Conservation (phyloP, 1,284 basidiomycete genomes). For the Cerioporus squamosus region DNA sequence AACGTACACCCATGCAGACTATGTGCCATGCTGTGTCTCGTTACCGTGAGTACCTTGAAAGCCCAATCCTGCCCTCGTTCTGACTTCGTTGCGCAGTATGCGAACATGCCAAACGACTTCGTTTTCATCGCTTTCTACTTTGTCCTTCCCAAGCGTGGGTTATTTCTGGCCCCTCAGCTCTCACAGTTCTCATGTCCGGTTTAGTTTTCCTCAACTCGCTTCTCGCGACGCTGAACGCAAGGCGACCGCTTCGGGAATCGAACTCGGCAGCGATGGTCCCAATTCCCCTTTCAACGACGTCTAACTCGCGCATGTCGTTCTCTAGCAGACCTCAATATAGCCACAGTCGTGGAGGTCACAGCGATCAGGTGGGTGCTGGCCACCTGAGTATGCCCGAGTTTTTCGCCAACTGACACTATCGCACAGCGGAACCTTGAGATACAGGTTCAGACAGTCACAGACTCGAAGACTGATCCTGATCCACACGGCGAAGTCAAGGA, state of each 20-base stretch:
- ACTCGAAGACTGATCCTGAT: constrained; percentile 17
- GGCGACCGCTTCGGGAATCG: constrained; percentile 11
- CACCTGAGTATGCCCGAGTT: background rate
- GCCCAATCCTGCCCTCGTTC: background rate
- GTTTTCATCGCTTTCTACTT: constrained; percentile 30
- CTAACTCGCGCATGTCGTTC: constrained; percentile 12
- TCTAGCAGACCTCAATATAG: constrained; percentile 8
- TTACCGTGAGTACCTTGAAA: constrained; percentile 4
- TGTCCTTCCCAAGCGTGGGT: constrained; percentile 27
- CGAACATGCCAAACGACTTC: constrained; percentile 27
- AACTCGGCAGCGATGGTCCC: constrained; percentile 12
- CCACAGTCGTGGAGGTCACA: background rate
- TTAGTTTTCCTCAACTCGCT: background rate
- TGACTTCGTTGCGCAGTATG: constrained; percentile 18
- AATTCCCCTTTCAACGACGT: constrained; percentile 17
- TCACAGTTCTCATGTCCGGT: constrained; percentile 1
- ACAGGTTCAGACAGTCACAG: constrained; percentile 18
- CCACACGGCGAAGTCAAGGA: constrained; percentile 6
- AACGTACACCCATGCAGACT: background rate
- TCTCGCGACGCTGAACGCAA: constrained; percentile 12
- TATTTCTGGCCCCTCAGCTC: background rate
- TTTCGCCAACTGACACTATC: background rate
- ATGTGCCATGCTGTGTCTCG: constrained; percentile 8
- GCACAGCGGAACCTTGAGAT: constrained; percentile 15
- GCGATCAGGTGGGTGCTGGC: constrained; percentile 9